These are phyloP conservation scores for Rhizomucor pusillus DNA, from an alignment of 371 early-diverging fungal genomes.

Conservation along the genomic window DNA sequence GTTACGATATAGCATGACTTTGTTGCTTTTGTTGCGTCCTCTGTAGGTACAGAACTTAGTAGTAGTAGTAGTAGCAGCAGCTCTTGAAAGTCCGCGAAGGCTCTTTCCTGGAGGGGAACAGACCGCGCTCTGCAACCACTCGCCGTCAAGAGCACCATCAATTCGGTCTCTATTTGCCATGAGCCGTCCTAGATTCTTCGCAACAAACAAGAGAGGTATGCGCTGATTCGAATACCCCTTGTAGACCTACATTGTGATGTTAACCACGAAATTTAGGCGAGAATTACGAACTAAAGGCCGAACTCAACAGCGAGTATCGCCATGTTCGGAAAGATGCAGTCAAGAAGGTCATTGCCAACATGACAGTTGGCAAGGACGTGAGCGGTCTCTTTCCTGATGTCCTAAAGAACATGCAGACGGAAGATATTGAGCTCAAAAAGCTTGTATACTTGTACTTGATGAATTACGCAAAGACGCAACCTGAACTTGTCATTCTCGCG, in stretches of 20 bases:
- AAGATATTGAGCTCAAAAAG: constrained; percentile 90
- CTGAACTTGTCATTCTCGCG: constrained; percentile 87
- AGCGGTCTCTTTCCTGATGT: constrained; percentile 91
- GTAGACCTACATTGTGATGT: constrained; percentile 1
- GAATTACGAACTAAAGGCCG: constrained; percentile 93
- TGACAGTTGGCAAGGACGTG: constrained; percentile 90
- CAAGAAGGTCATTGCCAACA: constrained; percentile 93
- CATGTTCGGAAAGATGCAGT: constrained; percentile 96
- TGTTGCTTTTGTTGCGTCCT: too few relatives aligned
- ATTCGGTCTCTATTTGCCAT: constrained; percentile 6
- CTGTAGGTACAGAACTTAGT: too few relatives aligned
- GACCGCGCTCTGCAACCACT: too few relatives aligned
- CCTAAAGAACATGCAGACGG: constrained; percentile 98
- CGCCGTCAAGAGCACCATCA: too few relatives aligned
- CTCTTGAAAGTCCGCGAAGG: too few relatives aligned
- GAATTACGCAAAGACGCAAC: constrained; percentile 83
- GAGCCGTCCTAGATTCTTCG: constrained; percentile 58
- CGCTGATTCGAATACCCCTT: background rate
- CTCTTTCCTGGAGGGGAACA: too few relatives aligned
- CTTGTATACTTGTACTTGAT: constrained; percentile 91
- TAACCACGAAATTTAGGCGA: too few relatives aligned
- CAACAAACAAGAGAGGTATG: constrained; percentile 64
- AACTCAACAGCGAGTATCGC: constrained; percentile 94
- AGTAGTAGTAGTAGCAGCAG: too few relatives aligned
- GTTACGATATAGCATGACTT: too few relatives aligned